Conservation (phyloP, 805 yeast genomes). For the Starmerella cellae region DNA sequence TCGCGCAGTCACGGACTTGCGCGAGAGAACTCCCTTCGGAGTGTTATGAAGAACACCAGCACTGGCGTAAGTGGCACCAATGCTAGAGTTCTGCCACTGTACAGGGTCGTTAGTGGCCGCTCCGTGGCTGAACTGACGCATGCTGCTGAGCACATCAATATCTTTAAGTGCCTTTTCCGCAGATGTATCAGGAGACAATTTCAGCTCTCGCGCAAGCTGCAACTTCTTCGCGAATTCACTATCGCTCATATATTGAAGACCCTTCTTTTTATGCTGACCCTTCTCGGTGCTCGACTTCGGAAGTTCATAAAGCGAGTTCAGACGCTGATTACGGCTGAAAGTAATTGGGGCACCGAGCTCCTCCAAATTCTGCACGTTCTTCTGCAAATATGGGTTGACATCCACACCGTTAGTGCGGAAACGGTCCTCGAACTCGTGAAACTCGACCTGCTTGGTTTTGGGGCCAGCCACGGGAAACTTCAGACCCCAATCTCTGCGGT, state of each 20-base stretch:
- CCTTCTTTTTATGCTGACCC: constrained; percentile 10
- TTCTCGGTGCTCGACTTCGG: constrained; percentile 5
- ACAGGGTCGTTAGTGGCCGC: constrained; percentile 2
- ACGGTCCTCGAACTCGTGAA: constrained; percentile 22
- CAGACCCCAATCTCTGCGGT: constrained; percentile 29
- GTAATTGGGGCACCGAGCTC: constrained; percentile 23
- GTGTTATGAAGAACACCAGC: constrained; percentile 26
- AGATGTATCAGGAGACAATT: not conserved
- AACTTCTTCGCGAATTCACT: constrained; percentile 14
- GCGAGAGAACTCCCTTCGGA: constrained; percentile 22
- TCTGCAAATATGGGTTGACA: constrained; percentile 20
- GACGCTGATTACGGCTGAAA: constrained; percentile 13
- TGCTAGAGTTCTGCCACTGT: constrained; percentile 9
- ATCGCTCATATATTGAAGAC: constrained; percentile 15
- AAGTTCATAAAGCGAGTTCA: constrained; percentile 14
- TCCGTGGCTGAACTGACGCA: not conserved
- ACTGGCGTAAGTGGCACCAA: constrained; percentile 26
- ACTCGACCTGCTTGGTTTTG: constrained; percentile 20
- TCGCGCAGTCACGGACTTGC: constrained; percentile 22
- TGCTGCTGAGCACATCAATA: constrained; percentile 1
- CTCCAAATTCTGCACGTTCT: constrained; percentile 23
- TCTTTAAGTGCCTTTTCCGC: not conserved
- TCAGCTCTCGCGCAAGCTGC: constrained; percentile 4
- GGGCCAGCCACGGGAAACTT: constrained; percentile 23
- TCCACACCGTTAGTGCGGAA: constrained; percentile 24